Evolutionary conservation across 2,329 filamentous ascomycete genomes (phyloP).

Genomic region (Orbilia javanica): DNA sequence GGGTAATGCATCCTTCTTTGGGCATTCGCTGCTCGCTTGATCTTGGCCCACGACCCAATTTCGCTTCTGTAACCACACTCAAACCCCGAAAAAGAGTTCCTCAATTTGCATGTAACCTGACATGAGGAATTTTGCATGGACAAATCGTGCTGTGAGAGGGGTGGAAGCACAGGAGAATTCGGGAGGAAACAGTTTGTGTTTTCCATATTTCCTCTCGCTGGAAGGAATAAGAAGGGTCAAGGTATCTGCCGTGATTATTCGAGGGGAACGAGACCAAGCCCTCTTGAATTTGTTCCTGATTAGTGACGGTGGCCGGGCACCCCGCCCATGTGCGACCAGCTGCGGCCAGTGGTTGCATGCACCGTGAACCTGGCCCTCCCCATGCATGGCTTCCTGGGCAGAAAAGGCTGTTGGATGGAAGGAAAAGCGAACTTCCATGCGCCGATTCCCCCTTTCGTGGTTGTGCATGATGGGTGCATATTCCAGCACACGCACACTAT

Average conservation of each 20-base stretch:
- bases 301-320: conserved; percentile 39
- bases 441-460: conserved; percentile 57
- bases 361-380: conserved; percentile 42
- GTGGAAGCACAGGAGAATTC: conserved; percentile 47
- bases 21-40: conserved; percentile 31
- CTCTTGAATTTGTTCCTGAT: conserved; percentile 36
- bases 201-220: conserved; percentile 14
- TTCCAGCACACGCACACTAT: conserved; percentile 56
- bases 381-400: conserved; percentile 50
- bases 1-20: conserved; percentile 43
- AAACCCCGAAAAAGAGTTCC: conserved; percentile 54
- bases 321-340: conserved; percentile 45
- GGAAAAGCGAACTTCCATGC: conserved; percentile 56
- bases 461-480: conserved; percentile 51
- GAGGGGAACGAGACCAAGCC: conserved; percentile 16
- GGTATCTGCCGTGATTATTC: conserved; percentile 21
- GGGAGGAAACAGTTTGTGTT: conserved; percentile 45
- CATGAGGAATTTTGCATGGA: conserved; percentile 55
- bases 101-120: conserved; percentile 58
- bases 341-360: conserved; percentile 49
- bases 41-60: conserved; percentile 48
- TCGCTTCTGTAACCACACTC: conserved; percentile 59
- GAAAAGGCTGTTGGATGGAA: conserved; percentile 57
- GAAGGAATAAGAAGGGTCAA: not conserved
- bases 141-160: conserved; percentile 57